phyloP scores from a whole-genome alignment of 2,329 filamentous ascomycete species.

The Fusarium heterosporum region DNA sequence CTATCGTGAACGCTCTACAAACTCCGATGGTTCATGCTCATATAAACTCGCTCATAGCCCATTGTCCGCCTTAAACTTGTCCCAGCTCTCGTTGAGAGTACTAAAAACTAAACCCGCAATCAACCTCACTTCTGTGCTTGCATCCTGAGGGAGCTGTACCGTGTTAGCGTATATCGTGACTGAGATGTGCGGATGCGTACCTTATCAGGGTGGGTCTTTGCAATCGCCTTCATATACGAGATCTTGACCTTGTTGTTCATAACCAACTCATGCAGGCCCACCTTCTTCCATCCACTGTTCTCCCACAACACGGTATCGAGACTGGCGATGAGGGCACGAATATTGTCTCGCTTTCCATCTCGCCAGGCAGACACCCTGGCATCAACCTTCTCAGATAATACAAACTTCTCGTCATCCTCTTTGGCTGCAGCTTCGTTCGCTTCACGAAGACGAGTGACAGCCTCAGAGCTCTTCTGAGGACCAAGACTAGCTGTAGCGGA shows the following conservation, averaged over 20 bases:
- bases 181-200: constrained; percentile 63
- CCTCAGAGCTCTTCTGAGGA: constrained; percentile 71
- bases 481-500: constrained; percentile 54
- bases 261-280: constrained; percentile 92
- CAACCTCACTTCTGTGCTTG: constrained; percentile 73
- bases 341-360: constrained; percentile 90
- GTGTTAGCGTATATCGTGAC: constrained; percentile 18
- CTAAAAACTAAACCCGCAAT: constrained; percentile 75
- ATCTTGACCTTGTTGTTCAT: constrained; percentile 97
- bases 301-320: constrained; percentile 92
- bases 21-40: constrained; percentile 39
- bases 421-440: constrained; percentile 88
- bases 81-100: constrained; percentile 78
- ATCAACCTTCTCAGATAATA: constrained; percentile 86
- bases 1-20: constrained; percentile 45
- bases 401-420: constrained; percentile 93
- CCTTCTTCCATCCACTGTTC: constrained; percentile 94
- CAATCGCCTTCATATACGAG: constrained; percentile 98
- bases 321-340: constrained; percentile 87
- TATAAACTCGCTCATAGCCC: constrained; percentile 60
- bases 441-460: constrained; percentile 82
- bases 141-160: constrained; percentile 70
- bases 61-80: constrained; percentile 78
- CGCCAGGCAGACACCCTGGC: constrained; percentile 83
- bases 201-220: constrained; percentile 98